phyloP scores from a whole-genome alignment of 208 protist species.

The Lotmaria passim region DNA sequence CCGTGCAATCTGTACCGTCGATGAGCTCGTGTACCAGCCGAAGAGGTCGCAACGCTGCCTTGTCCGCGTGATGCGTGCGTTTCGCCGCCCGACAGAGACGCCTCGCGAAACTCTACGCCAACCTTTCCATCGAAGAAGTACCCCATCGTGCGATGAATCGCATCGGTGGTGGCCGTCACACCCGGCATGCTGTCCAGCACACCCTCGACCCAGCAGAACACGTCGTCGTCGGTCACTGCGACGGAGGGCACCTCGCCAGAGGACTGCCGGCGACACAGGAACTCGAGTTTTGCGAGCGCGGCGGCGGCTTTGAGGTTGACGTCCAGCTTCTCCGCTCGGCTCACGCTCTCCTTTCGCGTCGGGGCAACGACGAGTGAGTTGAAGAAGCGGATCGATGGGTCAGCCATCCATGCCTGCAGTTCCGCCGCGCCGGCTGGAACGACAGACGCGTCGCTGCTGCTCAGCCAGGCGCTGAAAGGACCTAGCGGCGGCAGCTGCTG shows the following conservation, averaged over 20 bases:
- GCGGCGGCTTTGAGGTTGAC: conserved; percentile 21
- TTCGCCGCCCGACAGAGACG: background rate
- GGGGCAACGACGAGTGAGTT: conserved; percentile 36
- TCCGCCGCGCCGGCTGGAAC: conserved; percentile 7
- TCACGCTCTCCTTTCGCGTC: conserved; percentile 13
- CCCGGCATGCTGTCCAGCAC: conserved; percentile 52
- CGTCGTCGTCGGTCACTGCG: conserved; percentile 30
- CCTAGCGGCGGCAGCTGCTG: conserved; percentile 34
- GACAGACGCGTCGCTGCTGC: background rate
- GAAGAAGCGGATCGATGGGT: conserved; percentile 27
- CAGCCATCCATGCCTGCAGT: conserved; percentile 39
- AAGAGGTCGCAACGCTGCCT: no score
- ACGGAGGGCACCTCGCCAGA: conserved; percentile 30
- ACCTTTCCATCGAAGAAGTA: conserved; percentile 44
- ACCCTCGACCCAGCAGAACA: conserved; percentile 41
- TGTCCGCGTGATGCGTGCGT: background rate
- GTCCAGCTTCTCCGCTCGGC: conserved; percentile 12
- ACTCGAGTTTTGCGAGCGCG: conserved; percentile 27
- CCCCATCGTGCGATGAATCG: conserved; percentile 43
- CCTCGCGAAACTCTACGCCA: conserved; percentile 21
- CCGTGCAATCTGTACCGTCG: background rate
- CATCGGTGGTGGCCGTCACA: conserved; percentile 30
- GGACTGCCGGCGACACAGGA: conserved; percentile 21
- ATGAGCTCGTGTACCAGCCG: background rate
- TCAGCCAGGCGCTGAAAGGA: conserved; percentile 29